Percentiles rank a stretch among this genome's conserved stretches.
Conservation (phyloP, 108 stramenopile genomes). For the Fistulifera pelliculosa region DNA sequence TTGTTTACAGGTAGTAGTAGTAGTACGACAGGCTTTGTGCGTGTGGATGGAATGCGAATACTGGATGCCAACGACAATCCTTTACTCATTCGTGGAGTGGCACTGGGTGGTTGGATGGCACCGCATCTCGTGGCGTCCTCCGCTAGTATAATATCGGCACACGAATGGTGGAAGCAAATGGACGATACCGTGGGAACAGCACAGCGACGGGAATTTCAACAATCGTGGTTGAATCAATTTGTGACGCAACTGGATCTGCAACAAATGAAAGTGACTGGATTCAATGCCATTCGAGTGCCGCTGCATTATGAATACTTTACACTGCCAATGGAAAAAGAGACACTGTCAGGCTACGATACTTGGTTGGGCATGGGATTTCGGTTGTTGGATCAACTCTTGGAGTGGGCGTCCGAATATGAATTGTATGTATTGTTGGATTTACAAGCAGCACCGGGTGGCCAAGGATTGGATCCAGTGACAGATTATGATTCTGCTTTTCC, state of each 20-base stretch:
- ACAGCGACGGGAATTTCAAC: neutral
- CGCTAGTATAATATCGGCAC: neutral
- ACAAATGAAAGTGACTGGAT: neutral
- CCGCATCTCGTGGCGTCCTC: neutral
- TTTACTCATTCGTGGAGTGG: neutral
- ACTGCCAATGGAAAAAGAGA: neutral
- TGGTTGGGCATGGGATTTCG: neutral
- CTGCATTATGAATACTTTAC: constrained; percentile 1
- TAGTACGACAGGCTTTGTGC: neutral
- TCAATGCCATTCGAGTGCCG: constrained; percentile 2
- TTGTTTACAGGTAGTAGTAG: neutral
- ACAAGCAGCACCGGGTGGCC: neutral
- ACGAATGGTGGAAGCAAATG: neutral
- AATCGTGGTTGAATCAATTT: neutral
- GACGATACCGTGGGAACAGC: neutral
- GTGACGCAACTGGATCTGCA: neutral
- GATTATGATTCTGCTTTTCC: neutral
- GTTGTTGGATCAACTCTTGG: neutral
- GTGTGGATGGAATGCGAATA: neutral
- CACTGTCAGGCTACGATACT: neutral
- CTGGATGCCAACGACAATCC: neutral
- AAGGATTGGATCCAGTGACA: neutral
- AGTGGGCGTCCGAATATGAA: neutral
- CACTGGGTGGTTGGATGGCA: constrained; percentile 1
- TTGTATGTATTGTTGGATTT: constrained; percentile 1